Base-by-base conservation (phyloP, 2,329 filamentous ascomycete genomes). In the Phialophora expanda region DNA sequence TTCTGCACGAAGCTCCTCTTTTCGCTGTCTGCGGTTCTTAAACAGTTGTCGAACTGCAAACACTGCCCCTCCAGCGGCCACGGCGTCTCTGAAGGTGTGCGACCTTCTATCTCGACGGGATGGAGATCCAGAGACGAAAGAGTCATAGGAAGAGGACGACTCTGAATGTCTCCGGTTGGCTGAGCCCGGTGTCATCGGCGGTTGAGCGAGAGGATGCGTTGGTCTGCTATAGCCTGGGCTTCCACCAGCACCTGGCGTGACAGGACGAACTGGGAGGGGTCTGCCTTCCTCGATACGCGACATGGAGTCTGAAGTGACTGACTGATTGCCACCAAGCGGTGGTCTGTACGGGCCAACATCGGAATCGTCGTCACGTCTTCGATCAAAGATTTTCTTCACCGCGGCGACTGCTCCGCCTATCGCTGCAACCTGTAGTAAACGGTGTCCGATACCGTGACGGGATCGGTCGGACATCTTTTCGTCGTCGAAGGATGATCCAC, bases 21-120 rank as follows among this genome's bases (percentile, higher is more conserved):
- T 79, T 75, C 82, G 76, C 70, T 86, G 81, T 74, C 82, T 75
- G 71, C 87, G 78, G 76, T 87, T 83, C 70, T 84, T 86, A 75
- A 90, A 83, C 75, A 86, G 86, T 78, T 85, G 89, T 51, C 78
- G 78, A 34, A 83, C 61, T 4, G 79, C 78, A 6, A 86, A 85
- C 56, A 93, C 79, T 80, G 89, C 90, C 8, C 89, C 90, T 38
- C 90, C 80, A 1, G 89, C 89, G 28, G 91, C 77, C 1, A 88
- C 82, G 8, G 85, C 87, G 57, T 89, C 86, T 24, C 82, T 84
- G n/a, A 83, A 77, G 0, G 82, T 82, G 68, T 85, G 83, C 12
- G 79, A 77, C 61, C 79, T 62, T 72, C 73, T 75, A 61, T 80
- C 78, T 63, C 82, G 78, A 7, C 71, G 64, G 8, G 71, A 73